Conservation (phyloP, 2,329 filamentous ascomycete species). For the Fusarium sulawesiense region DNA sequence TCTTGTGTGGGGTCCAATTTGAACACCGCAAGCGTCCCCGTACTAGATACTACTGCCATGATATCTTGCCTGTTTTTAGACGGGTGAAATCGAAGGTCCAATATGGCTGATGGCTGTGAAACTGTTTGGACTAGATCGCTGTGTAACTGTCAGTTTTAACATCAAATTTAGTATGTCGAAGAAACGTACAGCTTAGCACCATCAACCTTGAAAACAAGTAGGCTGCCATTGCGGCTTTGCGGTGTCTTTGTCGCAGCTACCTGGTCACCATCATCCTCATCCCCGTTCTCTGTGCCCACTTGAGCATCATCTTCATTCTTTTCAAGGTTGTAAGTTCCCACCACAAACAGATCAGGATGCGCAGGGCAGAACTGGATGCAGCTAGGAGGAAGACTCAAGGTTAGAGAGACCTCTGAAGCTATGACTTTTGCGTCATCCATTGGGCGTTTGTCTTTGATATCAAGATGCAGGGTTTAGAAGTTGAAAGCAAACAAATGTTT, state of each 20-base stretch:
- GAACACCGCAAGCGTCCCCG: conserved; percentile 76
- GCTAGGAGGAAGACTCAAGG: conserved; percentile 76
- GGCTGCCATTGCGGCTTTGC: conserved; percentile 78
- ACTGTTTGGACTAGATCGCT: conserved; percentile 70
- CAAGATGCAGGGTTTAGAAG: conserved; percentile 16
- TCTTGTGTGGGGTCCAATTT: conserved; percentile 57
- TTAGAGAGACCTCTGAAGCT: conserved; percentile 60
- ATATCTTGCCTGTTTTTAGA: conserved; percentile 56
- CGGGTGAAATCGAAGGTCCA: conserved; percentile 86
- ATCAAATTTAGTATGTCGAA: neutral
- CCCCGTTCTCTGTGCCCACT: conserved; percentile 40
- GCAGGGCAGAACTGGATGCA: conserved; percentile 79
- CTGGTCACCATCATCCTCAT: conserved; percentile 38
- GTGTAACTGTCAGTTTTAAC: conserved; percentile 22
- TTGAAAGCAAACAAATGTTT: conserved; percentile 6
- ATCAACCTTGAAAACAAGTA: conserved; percentile 72
- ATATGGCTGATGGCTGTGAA: conserved; percentile 75
- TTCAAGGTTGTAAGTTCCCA: conserved; percentile 87
- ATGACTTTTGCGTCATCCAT: conserved; percentile 47
- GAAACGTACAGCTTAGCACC: conserved; percentile 66
- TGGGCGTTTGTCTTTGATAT: neutral
- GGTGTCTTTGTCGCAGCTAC: conserved; percentile 49
- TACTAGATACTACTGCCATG: conserved; percentile 82
- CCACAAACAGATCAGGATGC: conserved; percentile 73
- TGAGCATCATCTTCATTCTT: conserved; percentile 54